Base-by-base conservation (phyloP, 2,329 filamentous ascomycete genomes). In the Talaromyces sp. region DNA sequence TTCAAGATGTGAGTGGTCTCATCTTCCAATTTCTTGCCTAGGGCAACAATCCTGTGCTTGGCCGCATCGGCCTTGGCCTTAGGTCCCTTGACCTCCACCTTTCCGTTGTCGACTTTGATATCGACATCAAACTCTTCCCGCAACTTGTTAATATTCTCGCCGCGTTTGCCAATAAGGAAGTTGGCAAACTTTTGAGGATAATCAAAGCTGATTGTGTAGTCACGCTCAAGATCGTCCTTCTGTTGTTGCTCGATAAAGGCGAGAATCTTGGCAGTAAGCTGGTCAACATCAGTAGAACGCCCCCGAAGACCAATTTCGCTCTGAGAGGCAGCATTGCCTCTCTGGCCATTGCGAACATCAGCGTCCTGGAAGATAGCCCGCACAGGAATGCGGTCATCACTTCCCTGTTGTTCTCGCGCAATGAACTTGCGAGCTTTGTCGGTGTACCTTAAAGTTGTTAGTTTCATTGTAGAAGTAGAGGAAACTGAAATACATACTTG, bases 181-280 rank as follows among this genome's bases (percentile, higher is more conserved):
- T 96, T 96, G 64, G 93, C 92, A 71, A 87, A 96, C 77, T 96
- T 96, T 73, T 96, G 90, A 8, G 93, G 93, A 79, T 96, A 99
- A 64, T 96, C 91, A 67, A 98, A 98, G 27, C 84, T 86, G 62
- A 90, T 80, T 2, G 86, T 92, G 77, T 93, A 96, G 51, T 91
- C 92, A 62, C 93, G 90, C 77, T 98, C 93, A 72, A 95, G 90
- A 76, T 98, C 93, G 63, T 98, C 93, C 73, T 91, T 85, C 78
- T 93, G 90, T 76, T 96, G 92, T 72, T 96, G 89, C 71, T 89
- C 87, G 24, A 98, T 81, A 70, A 96, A 98, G 7, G 85, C 85
- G 61, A 84, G 77, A 58, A 96, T 86, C 79, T 93, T 95, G 38
- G 82, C 77, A 31, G 85, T 82, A 43, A 98, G 82, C 2, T 86